phyloP scores from a whole-genome alignment of 1,139 yeast genomes.

The Arxiozyma bovina region DNA sequence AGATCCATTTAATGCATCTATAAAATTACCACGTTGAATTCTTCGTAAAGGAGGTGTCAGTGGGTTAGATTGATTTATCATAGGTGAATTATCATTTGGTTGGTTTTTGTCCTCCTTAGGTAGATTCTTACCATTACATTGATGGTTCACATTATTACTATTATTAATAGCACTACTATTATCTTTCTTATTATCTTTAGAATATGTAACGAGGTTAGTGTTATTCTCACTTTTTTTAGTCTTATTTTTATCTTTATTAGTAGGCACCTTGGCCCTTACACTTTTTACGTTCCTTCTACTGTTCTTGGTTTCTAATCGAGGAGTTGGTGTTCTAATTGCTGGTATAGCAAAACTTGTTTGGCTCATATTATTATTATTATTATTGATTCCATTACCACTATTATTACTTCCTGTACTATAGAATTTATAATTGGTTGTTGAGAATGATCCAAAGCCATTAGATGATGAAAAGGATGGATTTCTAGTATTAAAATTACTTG shows the following conservation, averaged over 20 bases:
- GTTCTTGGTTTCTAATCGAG: constrained; percentile 6
- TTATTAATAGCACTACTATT: too few species aligned
- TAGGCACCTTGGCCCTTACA: not conserved
- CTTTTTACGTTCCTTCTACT: constrained; percentile 1
- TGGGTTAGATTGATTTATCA: not conserved
- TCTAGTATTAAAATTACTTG: not conserved
- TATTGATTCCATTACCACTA: not conserved
- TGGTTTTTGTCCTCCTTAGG: not conserved
- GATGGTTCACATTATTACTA: too few species aligned
- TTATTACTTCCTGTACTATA: not conserved
- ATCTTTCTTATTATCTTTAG: not conserved
- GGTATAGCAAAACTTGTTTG: constrained; percentile 5
- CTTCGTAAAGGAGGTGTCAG: constrained; percentile 5
- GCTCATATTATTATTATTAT: not conserved
- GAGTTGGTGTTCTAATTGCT: constrained; percentile 17
- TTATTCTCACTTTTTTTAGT: not conserved
- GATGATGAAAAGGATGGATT: not conserved
- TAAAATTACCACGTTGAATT: constrained; percentile 10
- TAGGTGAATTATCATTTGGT: not conserved
- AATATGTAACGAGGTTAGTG: not conserved
- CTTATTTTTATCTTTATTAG: not conserved
- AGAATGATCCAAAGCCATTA: not conserved
- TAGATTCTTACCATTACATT: not conserved
- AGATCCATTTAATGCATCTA: constrained; percentile 8
- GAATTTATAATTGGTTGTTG: not conserved